Base-by-base conservation (phyloP, 2,329 filamentous ascomycete genomes). In the Ophiostoma quercus region DNA sequence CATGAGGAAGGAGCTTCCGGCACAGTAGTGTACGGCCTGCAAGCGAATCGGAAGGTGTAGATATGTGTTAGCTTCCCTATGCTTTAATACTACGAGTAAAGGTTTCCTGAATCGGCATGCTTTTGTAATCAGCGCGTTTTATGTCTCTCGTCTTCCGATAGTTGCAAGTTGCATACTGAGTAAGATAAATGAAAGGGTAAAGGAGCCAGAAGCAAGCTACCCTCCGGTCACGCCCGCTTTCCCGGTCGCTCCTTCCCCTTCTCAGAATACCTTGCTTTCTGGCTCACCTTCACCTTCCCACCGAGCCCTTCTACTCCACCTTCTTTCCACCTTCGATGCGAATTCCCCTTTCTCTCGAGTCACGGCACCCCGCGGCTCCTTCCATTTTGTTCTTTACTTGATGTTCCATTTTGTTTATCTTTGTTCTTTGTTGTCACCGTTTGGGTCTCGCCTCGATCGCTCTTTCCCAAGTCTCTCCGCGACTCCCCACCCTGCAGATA, bases 301-400 rank as follows among this genome's bases (percentile, higher is more conserved):
- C 43, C 43, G 43, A n/a, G 43, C 43, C 60, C 60, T 63, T 34
- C 7, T 39, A 41, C 43, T 32, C 67, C 57, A 43, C 29, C 51
- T 69, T 69, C 70, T 32, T 69, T 69, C 67, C 70, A 71, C 67
- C 70, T 71, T 71, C 65, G 41, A 71, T 68, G 54, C 29, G 34
- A 69, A 69, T 68, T 43, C 70, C 70, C 9, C 63, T 69, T 67
- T 67, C 57, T 34, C 67, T 47, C 51, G 37, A n/a, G 41, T 43
- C 54, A 43, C 41, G 7, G 16, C 19, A 47, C 43, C 43, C 16
- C 19, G 19, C 7, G 7, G 43, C 43, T n/a, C 43, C 43, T 47
- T 47, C 43, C 16, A 19, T n/a, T 47, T n/a, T 19, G 43, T 47
- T 47, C 14, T 47, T 19, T 47, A 16, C 4, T 47, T 2, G 12